Evolutionary conservation across 768 basidiomycete species (phyloP).

Genomic region (Rubroboletus pulcherrimus): DNA sequence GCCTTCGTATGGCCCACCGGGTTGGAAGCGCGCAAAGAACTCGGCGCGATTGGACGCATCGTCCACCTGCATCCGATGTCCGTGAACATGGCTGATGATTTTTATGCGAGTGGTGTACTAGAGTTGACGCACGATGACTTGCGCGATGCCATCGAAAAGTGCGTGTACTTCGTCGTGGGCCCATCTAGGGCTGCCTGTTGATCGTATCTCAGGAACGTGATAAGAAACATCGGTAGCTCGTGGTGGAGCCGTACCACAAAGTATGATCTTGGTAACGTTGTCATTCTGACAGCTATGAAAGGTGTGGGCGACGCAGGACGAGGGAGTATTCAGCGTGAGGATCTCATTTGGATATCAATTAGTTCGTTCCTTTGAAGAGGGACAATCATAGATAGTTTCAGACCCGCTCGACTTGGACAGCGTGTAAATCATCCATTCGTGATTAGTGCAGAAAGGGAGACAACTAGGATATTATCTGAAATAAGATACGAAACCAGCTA

Average conservation of each 20-base stretch:
- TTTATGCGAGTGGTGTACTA: neutral
- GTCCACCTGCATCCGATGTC: constrained; percentile 27
- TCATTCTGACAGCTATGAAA: neutral
- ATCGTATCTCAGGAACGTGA: neutral
- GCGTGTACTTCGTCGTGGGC: constrained; percentile 65
- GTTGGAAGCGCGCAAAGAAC: constrained; percentile 41
- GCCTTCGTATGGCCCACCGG: constrained; percentile 45
- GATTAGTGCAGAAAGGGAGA: neutral
- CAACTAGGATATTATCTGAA: neutral
- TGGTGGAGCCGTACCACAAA: constrained; percentile 23
- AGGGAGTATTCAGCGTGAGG: neutral
- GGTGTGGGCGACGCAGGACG: neutral
- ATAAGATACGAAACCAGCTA: neutral
- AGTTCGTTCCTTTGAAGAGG: neutral
- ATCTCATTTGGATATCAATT: neutral
- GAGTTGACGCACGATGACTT: constrained; percentile 61
- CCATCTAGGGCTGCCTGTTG: constrained; percentile 65
- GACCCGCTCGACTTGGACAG: neutral
- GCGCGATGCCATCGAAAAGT: constrained; percentile 62
- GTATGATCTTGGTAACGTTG: constrained; percentile 22
- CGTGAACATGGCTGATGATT: neutral
- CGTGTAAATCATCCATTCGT: neutral
- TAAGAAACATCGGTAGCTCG: neutral
- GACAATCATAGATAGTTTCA: neutral
- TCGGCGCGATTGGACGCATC: constrained; percentile 41